These are phyloP conservation scores for Meyerozyma athensensis DNA, from an alignment of 1,139 yeast species.

Conservation along the genomic window DNA sequence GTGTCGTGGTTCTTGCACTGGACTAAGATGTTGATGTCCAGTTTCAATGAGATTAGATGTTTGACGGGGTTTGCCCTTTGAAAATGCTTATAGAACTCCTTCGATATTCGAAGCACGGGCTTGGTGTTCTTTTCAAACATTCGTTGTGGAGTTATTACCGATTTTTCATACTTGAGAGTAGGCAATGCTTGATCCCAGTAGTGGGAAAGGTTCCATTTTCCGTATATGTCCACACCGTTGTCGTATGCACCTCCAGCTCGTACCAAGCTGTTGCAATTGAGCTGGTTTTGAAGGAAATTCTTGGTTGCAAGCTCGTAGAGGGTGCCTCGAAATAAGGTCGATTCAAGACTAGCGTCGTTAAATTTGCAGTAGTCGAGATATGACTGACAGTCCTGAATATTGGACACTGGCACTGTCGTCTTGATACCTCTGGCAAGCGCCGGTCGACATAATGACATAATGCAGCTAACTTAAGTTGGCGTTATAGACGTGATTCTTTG, in stretches of 20 bases:
- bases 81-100: slow-evolving; percentile 3
- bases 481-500: background rate
- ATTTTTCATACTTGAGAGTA: background rate
- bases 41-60: slow-evolving; percentile 17
- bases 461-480: too few relatives aligned
- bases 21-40: slow-evolving; percentile 37
- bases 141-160: background rate
- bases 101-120: slow-evolving; percentile 7
- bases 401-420: slow-evolving; percentile 6
- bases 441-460: background rate
- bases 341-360: slow-evolving; percentile 15
- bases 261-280: slow-evolving; percentile 38
- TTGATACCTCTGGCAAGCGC: background rate
- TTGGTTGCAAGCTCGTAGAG: slow-evolving; percentile 59
- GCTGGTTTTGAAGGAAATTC: slow-evolving; percentile 36
- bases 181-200: slow-evolving; percentile 15
- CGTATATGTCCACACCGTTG: slow-evolving; percentile 66
- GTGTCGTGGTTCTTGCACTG: slow-evolving; percentile 54
- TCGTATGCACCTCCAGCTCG: slow-evolving; percentile 67
- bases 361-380: slow-evolving; percentile 28
- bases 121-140: slow-evolving; percentile 5
- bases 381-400: slow-evolving; percentile 20
- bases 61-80: background rate
- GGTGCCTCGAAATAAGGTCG: slow-evolving; percentile 64
- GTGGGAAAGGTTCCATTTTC: slow-evolving; percentile 49